Base-by-base conservation (phyloP, 1,139 yeast genomes). In the Geotrichum fermentans region DNA sequence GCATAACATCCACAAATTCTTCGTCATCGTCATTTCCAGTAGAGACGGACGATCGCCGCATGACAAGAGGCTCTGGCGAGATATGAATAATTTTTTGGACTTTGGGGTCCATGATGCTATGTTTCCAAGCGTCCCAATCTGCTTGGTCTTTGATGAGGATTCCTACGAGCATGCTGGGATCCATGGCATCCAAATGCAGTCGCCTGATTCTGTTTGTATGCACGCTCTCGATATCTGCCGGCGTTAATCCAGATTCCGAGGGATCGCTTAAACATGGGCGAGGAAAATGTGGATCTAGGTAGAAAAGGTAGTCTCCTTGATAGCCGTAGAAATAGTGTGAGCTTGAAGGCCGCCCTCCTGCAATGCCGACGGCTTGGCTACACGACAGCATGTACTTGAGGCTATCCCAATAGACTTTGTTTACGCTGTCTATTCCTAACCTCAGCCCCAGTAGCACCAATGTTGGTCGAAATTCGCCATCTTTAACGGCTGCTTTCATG, bases 141-240 rank as follows among this genome's bases (percentile, higher is more conserved):
- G 71, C 68, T 22, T 61, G 56, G 45, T 71, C 66, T 37, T 70
- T 68, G 8, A 94, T 61, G 28, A 87, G 65, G 30, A 90, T 70
- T 0, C 98, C 99, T 14, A 89, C 74, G 62, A 92, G 73, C 97
- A 92, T 92, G 6, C 96, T 88, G 0, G 99, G 99, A 64, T 94
- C 99, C 71, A 92, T 73, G 44, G 81, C 83, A 11, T 73, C 67
- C 36, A 89, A 65, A 39, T 75, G 76, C 40, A 92, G 68, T 49
- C 73, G 77, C 45, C 85, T 79, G 53, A 82, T 77, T 45, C 73
- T 71, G 3, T 66, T 64, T 0, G 94, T 79, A 61, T 88, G 96
- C 10, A 78, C 77, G 0, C 81, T 65, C 1, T 64, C 59, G 17
- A 69, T 49, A n/a, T 73, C 68, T 40, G 58, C 56, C 43, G 57